Conservation (phyloP, 176 grass and related monocot genomes). For the Calamus simplicifolius region DNA sequence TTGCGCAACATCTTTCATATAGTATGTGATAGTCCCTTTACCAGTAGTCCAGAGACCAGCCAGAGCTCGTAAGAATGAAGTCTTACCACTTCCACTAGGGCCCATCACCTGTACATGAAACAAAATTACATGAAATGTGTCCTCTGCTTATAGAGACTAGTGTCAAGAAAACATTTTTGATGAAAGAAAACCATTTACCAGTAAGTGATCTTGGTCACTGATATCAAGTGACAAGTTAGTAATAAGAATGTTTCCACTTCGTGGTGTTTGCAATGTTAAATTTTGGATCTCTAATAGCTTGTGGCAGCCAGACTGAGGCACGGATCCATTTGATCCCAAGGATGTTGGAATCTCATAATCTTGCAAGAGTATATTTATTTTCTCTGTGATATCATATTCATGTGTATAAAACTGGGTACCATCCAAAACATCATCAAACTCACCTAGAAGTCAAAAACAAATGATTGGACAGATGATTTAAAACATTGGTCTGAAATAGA, state of each 20-base stretch:
- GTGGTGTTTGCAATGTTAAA: constrained; percentile 81
- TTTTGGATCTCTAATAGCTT: constrained; percentile 64
- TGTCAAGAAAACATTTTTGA: neutral
- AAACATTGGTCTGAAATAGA: no score
- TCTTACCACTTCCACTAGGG: constrained; percentile 95
- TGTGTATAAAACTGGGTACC: constrained; percentile 37
- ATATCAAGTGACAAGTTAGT: constrained; percentile 64
- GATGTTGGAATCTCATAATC: constrained; percentile 18
- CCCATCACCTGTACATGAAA: constrained; percentile 79
- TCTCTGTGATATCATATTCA: constrained; percentile 28
- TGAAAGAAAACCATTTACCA: constrained; percentile 40
- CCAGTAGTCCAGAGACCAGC: constrained; percentile 93
- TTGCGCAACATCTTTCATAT: constrained; percentile 37
- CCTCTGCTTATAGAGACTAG: neutral
- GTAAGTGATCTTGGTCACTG: constrained; percentile 69
- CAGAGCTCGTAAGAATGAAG: constrained; percentile 84
- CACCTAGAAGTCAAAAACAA: constrained; percentile 32
- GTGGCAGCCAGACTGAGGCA: constrained; percentile 28
- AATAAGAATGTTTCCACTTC: constrained; percentile 67
- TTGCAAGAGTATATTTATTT: constrained; percentile 61
- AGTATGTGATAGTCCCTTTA: constrained; percentile 61
- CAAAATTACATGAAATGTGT: constrained; percentile 9
- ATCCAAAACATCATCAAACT: constrained; percentile 89
- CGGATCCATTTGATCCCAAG: constrained; percentile 58
- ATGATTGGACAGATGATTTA: neutral